phyloP scores from a whole-genome alignment of 352 stramenopile genomes.

The Phytophthora pini region DNA sequence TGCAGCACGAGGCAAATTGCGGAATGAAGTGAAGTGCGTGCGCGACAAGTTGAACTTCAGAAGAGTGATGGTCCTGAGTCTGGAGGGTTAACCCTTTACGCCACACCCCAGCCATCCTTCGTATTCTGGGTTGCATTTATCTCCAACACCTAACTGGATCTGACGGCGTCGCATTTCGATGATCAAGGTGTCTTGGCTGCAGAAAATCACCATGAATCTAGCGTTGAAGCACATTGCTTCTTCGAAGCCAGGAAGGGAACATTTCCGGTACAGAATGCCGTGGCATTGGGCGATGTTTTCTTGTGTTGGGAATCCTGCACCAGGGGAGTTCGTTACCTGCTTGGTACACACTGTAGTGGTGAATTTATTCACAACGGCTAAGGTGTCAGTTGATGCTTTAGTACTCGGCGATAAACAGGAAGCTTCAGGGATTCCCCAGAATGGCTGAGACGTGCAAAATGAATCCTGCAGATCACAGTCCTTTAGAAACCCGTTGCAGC shows the following conservation, averaged over 20 bases:
- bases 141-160: slow-evolving; percentile 25
- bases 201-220: slow-evolving; percentile 40
- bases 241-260: background rate
- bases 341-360: slow-evolving; percentile 3
- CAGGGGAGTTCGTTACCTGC: background rate
- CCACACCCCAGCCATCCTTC: slow-evolving; percentile 38
- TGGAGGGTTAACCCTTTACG: too few relatives aligned
- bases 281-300: slow-evolving; percentile 11
- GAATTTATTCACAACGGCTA: slow-evolving; percentile 16
- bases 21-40: slow-evolving; percentile 22
- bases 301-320: slow-evolving; percentile 8
- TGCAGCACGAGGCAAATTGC: slow-evolving; percentile 24
- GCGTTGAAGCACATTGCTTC: slow-evolving; percentile 42
- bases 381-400: background rate
- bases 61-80: slow-evolving; percentile 30
- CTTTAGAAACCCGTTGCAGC: slow-evolving; percentile 35
- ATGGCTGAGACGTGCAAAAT: slow-evolving; percentile 11
- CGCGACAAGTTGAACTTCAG: slow-evolving; percentile 22
- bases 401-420: slow-evolving; percentile 11
- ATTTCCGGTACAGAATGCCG: slow-evolving; percentile 32
- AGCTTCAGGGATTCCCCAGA: slow-evolving; percentile 17
- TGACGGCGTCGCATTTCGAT: slow-evolving; percentile 31
- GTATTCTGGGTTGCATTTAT: slow-evolving; percentile 22
- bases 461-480: slow-evolving; percentile 18
- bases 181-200: slow-evolving; percentile 13